phyloP scores from a whole-genome alignment of 2,329 filamentous ascomycete species.

The Aspergillus brasiliensis region DNA sequence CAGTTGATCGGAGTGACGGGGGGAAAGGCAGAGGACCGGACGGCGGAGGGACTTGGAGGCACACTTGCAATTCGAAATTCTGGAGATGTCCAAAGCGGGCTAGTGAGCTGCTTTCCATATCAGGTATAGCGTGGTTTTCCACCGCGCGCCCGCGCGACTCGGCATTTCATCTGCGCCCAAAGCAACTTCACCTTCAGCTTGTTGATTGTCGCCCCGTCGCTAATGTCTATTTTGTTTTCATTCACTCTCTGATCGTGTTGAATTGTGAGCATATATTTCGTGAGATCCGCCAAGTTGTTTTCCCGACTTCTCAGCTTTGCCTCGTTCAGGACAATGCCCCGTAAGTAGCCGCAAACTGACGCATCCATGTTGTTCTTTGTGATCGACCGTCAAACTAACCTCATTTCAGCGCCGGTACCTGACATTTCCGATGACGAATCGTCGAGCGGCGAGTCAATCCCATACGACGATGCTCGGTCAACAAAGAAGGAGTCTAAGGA shows the following conservation, averaged over 20 bases:
- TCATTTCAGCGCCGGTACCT: slow-evolving; percentile 31
- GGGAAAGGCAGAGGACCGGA: slow-evolving; percentile 24
- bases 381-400: slow-evolving; percentile 16
- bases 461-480: slow-evolving; percentile 34
- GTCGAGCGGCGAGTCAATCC: slow-evolving; percentile 40
- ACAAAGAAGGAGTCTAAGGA: slow-evolving; percentile 18
- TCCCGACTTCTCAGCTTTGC: slow-evolving; percentile 28
- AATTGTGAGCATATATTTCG: background rate
- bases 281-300: slow-evolving; percentile 33
- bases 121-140: slow-evolving; percentile 36
- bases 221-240: background rate
- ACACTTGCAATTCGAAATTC: slow-evolving; percentile 32
- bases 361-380: slow-evolving; percentile 2
- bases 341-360: slow-evolving; percentile 33
- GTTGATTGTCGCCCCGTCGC: background rate
- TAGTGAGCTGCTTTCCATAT: slow-evolving; percentile 44
- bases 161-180: slow-evolving; percentile 11
- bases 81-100: slow-evolving; percentile 36
- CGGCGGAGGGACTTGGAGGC: slow-evolving; percentile 6
- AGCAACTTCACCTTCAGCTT: slow-evolving; percentile 9
- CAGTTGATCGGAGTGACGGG: slow-evolving; percentile 20
- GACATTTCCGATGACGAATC: slow-evolving; percentile 42
- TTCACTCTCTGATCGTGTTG: background rate
- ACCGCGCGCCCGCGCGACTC: slow-evolving; percentile 33
- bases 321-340: slow-evolving; percentile 40